Evolutionary conservation across 148 eudicot species (phyloP), one percentile per base, ranked within the genome.

Genomic region (Nepenthes mirabilis): DNA sequence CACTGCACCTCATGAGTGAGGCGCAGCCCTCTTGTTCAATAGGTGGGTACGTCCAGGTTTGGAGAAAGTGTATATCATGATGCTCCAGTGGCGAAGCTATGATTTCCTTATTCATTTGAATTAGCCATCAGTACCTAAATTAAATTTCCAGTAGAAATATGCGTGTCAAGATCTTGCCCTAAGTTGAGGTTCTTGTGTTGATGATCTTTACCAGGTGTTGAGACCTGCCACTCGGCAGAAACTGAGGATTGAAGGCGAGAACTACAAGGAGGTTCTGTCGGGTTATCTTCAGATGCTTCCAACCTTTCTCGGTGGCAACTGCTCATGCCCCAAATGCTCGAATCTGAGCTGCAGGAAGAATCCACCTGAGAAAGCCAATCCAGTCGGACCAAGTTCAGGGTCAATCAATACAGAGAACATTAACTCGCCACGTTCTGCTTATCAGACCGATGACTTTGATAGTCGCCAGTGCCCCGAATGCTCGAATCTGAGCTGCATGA

Each of bases 191-290:
- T 7, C 36, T 43, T 34, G 2, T 53, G 35, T 65, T 14, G 12
- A 23, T 34, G n/a, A 36, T 23, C 64, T 47, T 63, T 32, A 66
- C 60, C 79, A 82, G 90, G 86, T 84, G 47, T 60, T 81, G 66
- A 75, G 79, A 64, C 90, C 86, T 3, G 76, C 80, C 33, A 84
- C 86, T 9, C 71, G 73, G 62, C 63, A 63, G 14, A 84, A 84
- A 68, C 67, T 84, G 55, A 77, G 62, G 56, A 73, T 77, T 49
- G 57, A 72, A 52, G 82, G 84, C 47, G 68, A 67, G 0, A 71
- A 84, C 78, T 81, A 79, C 65, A 68, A 33, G 40, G 63, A 65
- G 66, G 59, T 72, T 55, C 69, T 84, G 2, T 72, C 73, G 14
- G 74, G 75, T 61, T 72, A 54, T 70, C 72, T 84, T 55, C 56